Percentiles rank a stretch among this genome's conserved stretches.
Conservation (phyloP, 805 yeast genomes). For the Saturnispora saitoi region DNA sequence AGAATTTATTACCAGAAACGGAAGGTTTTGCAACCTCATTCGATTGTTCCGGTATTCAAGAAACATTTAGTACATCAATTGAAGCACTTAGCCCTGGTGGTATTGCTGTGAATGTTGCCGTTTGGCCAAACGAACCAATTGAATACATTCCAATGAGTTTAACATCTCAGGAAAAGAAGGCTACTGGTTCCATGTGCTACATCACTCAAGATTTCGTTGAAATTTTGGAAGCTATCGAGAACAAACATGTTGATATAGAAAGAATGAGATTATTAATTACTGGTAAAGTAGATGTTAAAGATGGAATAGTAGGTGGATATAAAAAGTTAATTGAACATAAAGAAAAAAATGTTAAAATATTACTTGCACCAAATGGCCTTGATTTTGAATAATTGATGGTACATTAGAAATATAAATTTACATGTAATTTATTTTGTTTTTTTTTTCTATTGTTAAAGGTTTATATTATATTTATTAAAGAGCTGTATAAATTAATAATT, state of each 20-base stretch:
- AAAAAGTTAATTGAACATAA: slow-evolving; percentile 42
- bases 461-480: no score
- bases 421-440: no score
- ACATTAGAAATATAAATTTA: no score
- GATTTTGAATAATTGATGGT: slow-evolving; percentile 11
- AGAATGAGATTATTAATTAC: slow-evolving; percentile 43
- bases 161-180: slow-evolving; percentile 44
- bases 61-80: slow-evolving; percentile 44
- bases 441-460: no score
- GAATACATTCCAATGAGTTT: slow-evolving; percentile 47
- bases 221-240: slow-evolving; percentile 42
- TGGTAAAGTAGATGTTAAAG: slow-evolving; percentile 39
- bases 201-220: slow-evolving; percentile 47
- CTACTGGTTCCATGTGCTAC: slow-evolving; percentile 58
- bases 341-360: slow-evolving; percentile 46
- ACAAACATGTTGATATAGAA: slow-evolving; percentile 37
- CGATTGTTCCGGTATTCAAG: slow-evolving; percentile 49
- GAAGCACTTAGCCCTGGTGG: slow-evolving; percentile 46
- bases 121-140: slow-evolving; percentile 48
- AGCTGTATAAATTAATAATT: no score
- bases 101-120: slow-evolving; percentile 51
- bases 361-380: slow-evolving; percentile 38
- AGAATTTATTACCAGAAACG: slow-evolving; percentile 31
- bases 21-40: slow-evolving; percentile 42
- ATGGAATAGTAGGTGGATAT: slow-evolving; percentile 48